Evolutionary conservation across 1,284 basidiomycete genomes (phyloP).

Genomic region (Butyriboletus regius): DNA sequence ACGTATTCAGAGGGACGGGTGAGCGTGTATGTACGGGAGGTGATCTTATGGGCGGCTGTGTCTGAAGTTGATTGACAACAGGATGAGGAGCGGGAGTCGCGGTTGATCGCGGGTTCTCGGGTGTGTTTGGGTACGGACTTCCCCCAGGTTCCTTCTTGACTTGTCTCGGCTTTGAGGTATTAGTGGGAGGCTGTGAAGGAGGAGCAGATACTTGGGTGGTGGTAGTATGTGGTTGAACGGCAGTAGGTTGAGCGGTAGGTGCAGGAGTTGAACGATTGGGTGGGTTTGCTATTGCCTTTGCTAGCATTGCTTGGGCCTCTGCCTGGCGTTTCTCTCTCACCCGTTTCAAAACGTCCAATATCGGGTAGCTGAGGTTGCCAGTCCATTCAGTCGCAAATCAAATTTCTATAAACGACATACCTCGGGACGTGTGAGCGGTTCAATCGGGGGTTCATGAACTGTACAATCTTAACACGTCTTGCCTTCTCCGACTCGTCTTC

Average conservation of each 20-base stretch:
- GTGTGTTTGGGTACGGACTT: constrained; percentile 26
- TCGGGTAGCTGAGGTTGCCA: constrained; percentile 40
- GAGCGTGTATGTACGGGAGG: constrained; percentile 29
- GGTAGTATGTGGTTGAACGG: constrained; percentile 16
- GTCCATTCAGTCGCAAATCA: constrained; percentile 9
- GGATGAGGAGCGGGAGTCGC: constrained; percentile 29
- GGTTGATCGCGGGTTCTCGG: constrained; percentile 28
- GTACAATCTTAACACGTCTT: constrained; percentile 62
- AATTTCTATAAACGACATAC: constrained; percentile 32
- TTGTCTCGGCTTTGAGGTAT: constrained; percentile 19
- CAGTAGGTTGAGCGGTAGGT: constrained; percentile 15
- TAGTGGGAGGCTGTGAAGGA: constrained; percentile 19
- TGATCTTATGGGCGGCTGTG: constrained; percentile 23
- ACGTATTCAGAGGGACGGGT: constrained; percentile 18
- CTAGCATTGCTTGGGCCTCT: constrained; percentile 18
- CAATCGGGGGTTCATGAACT: constrained; percentile 63
- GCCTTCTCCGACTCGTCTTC: constrained; percentile 66
- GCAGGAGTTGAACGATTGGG: constrained; percentile 22
- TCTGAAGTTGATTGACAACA: constrained; percentile 31
- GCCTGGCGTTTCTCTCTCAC: constrained; percentile 28
- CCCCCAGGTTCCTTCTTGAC: constrained; percentile 28
- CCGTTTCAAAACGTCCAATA: constrained; percentile 45
- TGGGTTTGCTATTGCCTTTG: constrained; percentile 23
- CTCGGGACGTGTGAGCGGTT: constrained; percentile 41
- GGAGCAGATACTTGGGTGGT: constrained; percentile 16